Evolutionary conservation across 1,284 basidiomycete species (phyloP), one percentile per base, ranked within the genome.

Genomic region (Pseudozyma flocculosa): DNA sequence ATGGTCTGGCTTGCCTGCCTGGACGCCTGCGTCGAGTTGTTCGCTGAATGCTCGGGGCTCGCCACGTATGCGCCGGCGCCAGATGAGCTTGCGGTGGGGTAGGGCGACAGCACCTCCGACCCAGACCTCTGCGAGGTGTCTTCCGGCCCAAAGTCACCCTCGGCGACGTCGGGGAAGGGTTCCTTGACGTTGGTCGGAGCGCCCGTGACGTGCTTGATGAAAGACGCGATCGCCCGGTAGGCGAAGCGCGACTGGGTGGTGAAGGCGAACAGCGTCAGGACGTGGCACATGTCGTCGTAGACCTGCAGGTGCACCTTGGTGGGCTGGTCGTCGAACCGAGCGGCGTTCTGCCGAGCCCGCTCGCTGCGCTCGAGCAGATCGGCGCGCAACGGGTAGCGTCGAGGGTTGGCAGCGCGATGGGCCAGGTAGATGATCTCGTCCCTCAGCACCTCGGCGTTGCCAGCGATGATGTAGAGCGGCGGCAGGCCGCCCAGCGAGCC

Each of bases 301-400:
- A 78, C 56, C 78, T 98, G 94, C 13, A 98, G 81, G 79, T 98
- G 94, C 15, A 97, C 91, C 54, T 88, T 84, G 0, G 94, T 95
- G 0, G 90, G 85, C 2, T 79, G 82, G 68, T 83, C 82, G 11
- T 80, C 78, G 62, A 60, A 72, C 36, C 61, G 44, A 45, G 72
- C 63, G 4, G 80, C 63, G 19, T 78, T 60, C 2, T 70, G 68
- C 5, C 70, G 69, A 51, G 79, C 79, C 21, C 77, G 72, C 14
- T 79, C 79, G 45, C 79, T 81, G 40, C 78, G 72, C 24, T 80
- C 78, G 46, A 84, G 81, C 2, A 84, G 80, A 30, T 85, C 83
- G 0, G 88, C 83, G 43, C 82, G 83, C 7, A 90, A 70, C 0
- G 88, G 87, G 72, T 86, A 92, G 60, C 81, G 81, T 0, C 85